Conservation (phyloP, 768 basidiomycete species). For the Phanerochaete sordida region DNA sequence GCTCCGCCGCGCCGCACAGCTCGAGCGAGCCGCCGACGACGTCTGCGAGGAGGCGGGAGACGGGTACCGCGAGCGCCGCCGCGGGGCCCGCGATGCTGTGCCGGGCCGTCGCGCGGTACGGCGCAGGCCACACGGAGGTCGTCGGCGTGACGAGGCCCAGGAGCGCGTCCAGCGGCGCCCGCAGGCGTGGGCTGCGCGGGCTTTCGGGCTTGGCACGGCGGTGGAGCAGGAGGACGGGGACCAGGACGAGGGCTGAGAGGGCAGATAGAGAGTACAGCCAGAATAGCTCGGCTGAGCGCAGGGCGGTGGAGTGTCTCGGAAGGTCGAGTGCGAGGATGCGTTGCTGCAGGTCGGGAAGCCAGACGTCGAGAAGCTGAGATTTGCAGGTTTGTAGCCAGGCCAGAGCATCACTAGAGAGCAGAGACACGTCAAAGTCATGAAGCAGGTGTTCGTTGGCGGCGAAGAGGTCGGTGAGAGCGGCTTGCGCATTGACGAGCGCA, state of each 20-base stretch:
- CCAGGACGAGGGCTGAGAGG: background rate
- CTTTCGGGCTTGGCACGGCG: background rate
- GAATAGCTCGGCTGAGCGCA: background rate
- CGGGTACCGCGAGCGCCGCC: background rate
- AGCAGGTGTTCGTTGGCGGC: background rate
- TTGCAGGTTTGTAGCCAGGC: background rate
- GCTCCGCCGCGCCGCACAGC: background rate
- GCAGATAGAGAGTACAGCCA: background rate
- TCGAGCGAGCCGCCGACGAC: slow-evolving; percentile 5
- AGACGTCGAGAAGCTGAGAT: background rate
- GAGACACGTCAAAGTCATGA: background rate
- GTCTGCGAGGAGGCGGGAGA: slow-evolving; percentile 2
- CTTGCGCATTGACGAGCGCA: background rate
- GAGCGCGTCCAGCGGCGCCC: slow-evolving; percentile 1
- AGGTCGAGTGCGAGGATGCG: background rate
- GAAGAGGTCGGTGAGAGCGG: background rate
- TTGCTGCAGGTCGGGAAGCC: background rate
- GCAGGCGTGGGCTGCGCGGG: background rate
- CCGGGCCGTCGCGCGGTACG: background rate
- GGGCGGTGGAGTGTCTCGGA: background rate
- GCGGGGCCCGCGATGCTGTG: background rate
- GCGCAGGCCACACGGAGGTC: slow-evolving; percentile 1
- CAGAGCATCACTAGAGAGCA: background rate
- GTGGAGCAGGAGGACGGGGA: background rate
- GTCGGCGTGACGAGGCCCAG: slow-evolving; percentile 5